Evolutionary conservation across 306 rosid genomes (phyloP).

Genomic region (Begonia loranthoides): DNA sequence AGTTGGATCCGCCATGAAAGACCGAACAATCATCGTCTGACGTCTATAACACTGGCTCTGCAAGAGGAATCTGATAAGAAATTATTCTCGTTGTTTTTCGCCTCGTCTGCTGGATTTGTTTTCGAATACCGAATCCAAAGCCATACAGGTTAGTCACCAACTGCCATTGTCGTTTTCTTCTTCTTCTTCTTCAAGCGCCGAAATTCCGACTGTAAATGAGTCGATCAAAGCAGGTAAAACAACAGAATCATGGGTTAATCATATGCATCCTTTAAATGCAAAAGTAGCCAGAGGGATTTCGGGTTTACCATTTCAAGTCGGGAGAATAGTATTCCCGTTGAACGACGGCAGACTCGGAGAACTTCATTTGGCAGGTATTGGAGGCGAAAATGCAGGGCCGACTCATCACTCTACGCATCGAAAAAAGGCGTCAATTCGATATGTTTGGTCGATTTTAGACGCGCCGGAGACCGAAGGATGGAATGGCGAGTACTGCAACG

Average conservation of each 20-base stretch:
- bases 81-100: conserved; percentile 50
- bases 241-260: conserved; percentile 52
- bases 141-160: conserved; percentile 33
- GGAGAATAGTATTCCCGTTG: conserved; percentile 49
- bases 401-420: conserved; percentile 26
- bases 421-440: conserved; percentile 33
- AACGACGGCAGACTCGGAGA: conserved; percentile 88
- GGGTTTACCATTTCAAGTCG: conserved; percentile 58
- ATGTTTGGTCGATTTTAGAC: conserved; percentile 73
- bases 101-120: conserved; percentile 53
- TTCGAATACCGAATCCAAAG: conserved; percentile 52
- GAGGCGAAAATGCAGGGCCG: conserved; percentile 77
- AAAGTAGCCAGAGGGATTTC: conserved; percentile 65
- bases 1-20: conserved; percentile 81
- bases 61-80: conserved; percentile 46
- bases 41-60: conserved; percentile 44
- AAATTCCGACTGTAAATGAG: no score
- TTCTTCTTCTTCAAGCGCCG: no score
- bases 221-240: neutral
- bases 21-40: conserved; percentile 54
- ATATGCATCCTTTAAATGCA: conserved; percentile 61
- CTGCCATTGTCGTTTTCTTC: neutral
- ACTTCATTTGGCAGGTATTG: conserved; percentile 56
- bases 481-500: conserved; percentile 86
- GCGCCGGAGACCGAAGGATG: conserved; percentile 93